A percentile compares a stretch with the other conserved stretches of the same genome.
phyloP scores from a whole-genome alignment of 2,329 filamentous ascomycete species.

The Pseudogymnoascus sp. region DNA sequence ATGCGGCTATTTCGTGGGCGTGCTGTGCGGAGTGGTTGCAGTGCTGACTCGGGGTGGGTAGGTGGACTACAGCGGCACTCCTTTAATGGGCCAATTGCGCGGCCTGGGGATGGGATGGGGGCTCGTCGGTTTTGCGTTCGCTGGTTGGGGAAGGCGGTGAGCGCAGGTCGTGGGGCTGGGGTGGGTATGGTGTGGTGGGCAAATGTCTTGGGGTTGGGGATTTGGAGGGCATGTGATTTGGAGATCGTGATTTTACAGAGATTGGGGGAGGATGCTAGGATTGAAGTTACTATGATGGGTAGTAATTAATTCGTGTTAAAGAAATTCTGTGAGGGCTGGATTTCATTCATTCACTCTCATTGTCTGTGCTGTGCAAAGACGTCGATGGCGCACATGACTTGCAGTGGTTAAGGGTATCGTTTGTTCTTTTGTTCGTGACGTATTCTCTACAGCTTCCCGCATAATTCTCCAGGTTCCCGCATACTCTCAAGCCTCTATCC shows the following conservation, averaged over 20 bases:
- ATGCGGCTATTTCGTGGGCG: not conserved
- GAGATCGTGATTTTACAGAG: not conserved
- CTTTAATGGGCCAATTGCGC: slow-evolving; percentile 2
- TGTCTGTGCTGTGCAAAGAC: not conserved
- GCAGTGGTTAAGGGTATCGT: not conserved
- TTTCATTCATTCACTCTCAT: not conserved
- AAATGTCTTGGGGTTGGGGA: not conserved
- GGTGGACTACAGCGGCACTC: not conserved
- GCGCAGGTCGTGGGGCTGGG: not conserved
- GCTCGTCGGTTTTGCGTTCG: not conserved
- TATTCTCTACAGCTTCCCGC: not conserved
- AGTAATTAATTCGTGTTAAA: not conserved
- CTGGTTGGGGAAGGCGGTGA: slow-evolving; percentile 6
- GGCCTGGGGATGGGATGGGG: not conserved
- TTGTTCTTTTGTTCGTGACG: not conserved
- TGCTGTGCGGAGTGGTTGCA: not conserved
- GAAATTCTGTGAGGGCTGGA: not conserved
- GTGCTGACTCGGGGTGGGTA: not conserved
- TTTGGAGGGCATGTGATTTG: not conserved
- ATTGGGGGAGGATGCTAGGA: not conserved
- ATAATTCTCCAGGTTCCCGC: not conserved
- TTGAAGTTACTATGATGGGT: not conserved
- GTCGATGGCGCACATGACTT: not conserved
- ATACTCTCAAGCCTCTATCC: not conserved
- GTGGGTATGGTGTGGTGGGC: not conserved